Percentiles rank a stretch among this genome's conserved stretches.
Conservation (phyloP, 2,329 filamentous ascomycete genomes). For the Purpureocillium takamizusanense region DNA sequence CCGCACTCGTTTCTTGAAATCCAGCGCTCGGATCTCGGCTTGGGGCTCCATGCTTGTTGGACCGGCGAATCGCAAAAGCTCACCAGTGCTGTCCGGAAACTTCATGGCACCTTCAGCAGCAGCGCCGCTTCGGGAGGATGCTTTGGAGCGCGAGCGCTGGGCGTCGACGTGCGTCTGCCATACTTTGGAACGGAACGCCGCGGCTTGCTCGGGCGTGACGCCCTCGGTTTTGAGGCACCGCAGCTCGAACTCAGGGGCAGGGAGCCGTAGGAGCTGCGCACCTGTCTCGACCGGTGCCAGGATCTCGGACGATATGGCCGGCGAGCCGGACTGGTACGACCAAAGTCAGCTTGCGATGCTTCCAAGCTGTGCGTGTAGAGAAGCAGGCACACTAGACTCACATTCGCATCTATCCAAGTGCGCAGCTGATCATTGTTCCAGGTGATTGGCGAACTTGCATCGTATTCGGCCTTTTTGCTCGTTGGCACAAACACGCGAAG, state of each 20-base stretch:
- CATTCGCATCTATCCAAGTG: slow-evolving; percentile 30
- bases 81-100: slow-evolving; percentile 1
- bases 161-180: slow-evolving; percentile 34
- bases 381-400: slow-evolving; percentile 16
- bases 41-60: slow-evolving; percentile 21
- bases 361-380: no score
- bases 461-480: slow-evolving; percentile 11
- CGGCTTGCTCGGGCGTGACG: slow-evolving; percentile 27
- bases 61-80: slow-evolving; percentile 1
- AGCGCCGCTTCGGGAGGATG: no score
- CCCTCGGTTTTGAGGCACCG: slow-evolving; percentile 28
- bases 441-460: slow-evolving; percentile 20
- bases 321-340: slow-evolving; percentile 25
- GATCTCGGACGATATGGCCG: slow-evolving; percentile 19
- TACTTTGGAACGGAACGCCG: slow-evolving; percentile 30
- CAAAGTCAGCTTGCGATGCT: background rate
- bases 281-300: slow-evolving; percentile 32
- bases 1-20: slow-evolving; percentile 29
- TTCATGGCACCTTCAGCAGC: background rate
- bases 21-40: slow-evolving; percentile 10
- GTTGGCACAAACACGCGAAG: slow-evolving; percentile 28
- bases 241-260: slow-evolving; percentile 26
- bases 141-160: slow-evolving; percentile 5
- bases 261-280: slow-evolving; percentile 30
- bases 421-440: slow-evolving; percentile 30